Percentiles rank a stretch among this genome's conserved stretches.
Evolutionary conservation across 768 basidiomycete genomes (phyloP).

Genomic region (Mycena crocata): DNA sequence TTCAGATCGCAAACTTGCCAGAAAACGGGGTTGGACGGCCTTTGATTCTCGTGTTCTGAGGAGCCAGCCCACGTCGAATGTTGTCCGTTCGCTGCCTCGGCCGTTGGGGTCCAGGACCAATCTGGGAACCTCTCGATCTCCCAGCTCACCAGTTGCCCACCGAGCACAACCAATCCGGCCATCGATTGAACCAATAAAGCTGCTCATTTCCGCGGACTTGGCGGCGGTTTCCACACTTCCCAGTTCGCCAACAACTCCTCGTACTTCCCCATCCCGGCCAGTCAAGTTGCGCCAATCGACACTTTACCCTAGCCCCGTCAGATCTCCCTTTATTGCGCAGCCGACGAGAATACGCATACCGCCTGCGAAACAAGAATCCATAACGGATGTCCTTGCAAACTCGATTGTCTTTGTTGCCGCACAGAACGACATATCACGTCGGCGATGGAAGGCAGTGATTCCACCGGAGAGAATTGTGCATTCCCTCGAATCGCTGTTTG

Average conservation of each 20-base stretch:
- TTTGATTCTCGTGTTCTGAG: conserved; percentile 14
- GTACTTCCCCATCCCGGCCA: neutral
- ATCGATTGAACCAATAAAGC: too few relatives aligned
- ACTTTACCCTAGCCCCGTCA: conserved; percentile 3
- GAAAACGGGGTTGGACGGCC: conserved; percentile 12
- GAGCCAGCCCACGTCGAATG: neutral
- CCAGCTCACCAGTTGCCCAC: neutral
- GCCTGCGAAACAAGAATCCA: neutral
- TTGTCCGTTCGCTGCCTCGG: neutral
- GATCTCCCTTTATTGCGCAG: neutral
- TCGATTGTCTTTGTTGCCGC: conserved; percentile 37
- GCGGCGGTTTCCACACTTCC: too few relatives aligned
- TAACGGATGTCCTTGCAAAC: conserved; percentile 9
- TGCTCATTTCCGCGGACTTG: too few relatives aligned
- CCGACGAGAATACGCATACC: neutral
- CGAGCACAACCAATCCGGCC: too few relatives aligned
- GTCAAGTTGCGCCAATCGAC: neutral
- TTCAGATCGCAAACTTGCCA: conserved; percentile 33
- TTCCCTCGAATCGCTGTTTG: conserved; percentile 58
- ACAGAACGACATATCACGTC: conserved; percentile 9
- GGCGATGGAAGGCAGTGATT: conserved; percentile 45
- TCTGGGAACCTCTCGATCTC: neutral
- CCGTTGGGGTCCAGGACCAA: conserved; percentile 19
- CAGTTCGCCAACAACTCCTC: neutral
- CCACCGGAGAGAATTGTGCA: conserved; percentile 50